Conservation (phyloP, 805 yeast genomes). For the Metschnikowia corniflorae region DNA sequence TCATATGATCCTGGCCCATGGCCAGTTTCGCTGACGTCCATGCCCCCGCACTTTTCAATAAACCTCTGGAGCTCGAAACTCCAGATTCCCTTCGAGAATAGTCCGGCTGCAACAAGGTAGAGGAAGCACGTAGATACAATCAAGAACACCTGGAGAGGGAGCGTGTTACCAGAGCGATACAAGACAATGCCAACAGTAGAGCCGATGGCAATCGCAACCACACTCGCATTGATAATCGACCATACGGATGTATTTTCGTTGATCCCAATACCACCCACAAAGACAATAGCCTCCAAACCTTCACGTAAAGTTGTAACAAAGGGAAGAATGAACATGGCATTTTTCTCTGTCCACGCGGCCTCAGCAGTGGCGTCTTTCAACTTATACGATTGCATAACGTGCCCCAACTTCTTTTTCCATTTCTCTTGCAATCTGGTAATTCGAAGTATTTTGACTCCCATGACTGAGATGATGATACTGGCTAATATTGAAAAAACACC, state of each 20-base stretch:
- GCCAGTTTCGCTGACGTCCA: constrained; percentile 84
- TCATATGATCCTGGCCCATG: constrained; percentile 94
- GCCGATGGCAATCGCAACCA: constrained; percentile 59
- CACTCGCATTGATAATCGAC: constrained; percentile 61
- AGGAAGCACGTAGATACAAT: constrained; percentile 75
- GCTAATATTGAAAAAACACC: constrained; percentile 43
- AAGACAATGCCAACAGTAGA: constrained; percentile 59
- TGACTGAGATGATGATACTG: constrained; percentile 41
- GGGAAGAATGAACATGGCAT: constrained; percentile 74
- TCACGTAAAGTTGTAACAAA: constrained; percentile 84
- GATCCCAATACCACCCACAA: constrained; percentile 87
- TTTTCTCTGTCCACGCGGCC: constrained; percentile 43
- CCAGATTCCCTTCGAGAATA: constrained; percentile 87
- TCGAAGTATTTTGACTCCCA: constrained; percentile 45
- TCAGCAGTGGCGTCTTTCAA: constrained; percentile 19
- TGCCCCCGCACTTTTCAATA: constrained; percentile 71
- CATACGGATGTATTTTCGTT: constrained; percentile 52
- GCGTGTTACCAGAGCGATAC: constrained; percentile 74
- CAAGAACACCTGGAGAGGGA: constrained; percentile 71
- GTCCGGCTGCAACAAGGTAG: constrained; percentile 82
- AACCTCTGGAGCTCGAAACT: constrained; percentile 76
- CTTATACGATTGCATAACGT: constrained; percentile 23
- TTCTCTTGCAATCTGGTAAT: constrained; percentile 43
- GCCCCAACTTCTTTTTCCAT: constrained; percentile 40
- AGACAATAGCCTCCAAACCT: constrained; percentile 89